These are phyloP conservation scores for Auricularia heimuer DNA, from an alignment of 768 basidiomycete genomes.

Conservation along the genomic window DNA sequence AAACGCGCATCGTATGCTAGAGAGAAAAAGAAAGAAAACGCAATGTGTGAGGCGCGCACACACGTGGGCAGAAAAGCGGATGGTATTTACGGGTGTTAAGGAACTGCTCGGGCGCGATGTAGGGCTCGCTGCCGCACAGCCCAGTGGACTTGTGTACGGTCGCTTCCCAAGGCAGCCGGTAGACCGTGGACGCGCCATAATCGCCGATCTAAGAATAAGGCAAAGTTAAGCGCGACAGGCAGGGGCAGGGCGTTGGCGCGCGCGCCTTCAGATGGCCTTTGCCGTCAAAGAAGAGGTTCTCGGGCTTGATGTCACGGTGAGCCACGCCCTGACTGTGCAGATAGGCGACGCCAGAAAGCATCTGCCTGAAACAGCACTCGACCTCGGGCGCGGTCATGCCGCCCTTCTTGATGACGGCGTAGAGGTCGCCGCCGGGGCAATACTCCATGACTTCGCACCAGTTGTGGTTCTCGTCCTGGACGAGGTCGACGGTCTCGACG, in stretches of 20 bases:
- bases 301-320: constrained; percentile 96
- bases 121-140: constrained; percentile 94
- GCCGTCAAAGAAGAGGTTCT: constrained; percentile 91
- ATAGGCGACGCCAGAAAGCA: constrained; percentile 78
- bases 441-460: constrained; percentile 99
- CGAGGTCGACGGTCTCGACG: constrained; percentile 96
- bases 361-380: constrained; percentile 97
- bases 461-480: constrained; percentile 93
- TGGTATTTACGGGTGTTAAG: constrained; percentile 80
- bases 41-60: constrained; percentile 30
- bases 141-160: constrained; percentile 97
- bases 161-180: constrained; percentile 94
- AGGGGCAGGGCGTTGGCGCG: constrained; percentile 8
- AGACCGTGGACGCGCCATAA: constrained; percentile 98
- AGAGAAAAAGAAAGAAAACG: constrained; percentile 6
- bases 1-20: constrained; percentile 93
- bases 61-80: constrained; percentile 15
- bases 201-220: constrained; percentile 70
- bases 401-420: constrained; percentile 98
- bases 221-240: constrained; percentile 11
- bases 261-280: constrained; percentile 85
- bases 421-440: constrained; percentile 95
- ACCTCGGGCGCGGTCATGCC: constrained; percentile 86
- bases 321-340: constrained; percentile 95
- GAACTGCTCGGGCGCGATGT: constrained; percentile 98